Evolutionary conservation across 2,329 filamentous ascomycete species (phyloP), one percentile per base, ranked within the genome.

Genomic region (Aspergillus luchuensis): DNA sequence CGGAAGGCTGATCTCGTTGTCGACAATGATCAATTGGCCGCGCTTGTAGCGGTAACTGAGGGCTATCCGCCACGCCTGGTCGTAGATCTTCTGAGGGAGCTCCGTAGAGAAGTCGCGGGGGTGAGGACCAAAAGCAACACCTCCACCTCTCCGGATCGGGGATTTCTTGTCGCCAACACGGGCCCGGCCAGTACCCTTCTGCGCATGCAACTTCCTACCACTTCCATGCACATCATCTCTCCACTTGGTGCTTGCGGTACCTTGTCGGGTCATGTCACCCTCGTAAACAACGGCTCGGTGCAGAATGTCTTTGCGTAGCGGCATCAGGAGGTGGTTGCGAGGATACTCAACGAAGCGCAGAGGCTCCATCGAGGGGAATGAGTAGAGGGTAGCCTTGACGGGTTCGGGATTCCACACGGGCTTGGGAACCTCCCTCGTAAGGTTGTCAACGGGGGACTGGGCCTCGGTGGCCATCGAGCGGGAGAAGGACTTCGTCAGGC

Each of bases 281-380:
- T 99, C 95, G 82, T 90, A 98, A 69, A 97, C 81, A 60, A 99
- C 87, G 60, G 95, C 95, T 66, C 91, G 87, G 80, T 99, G 94
- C 57, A 99, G 88, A 66, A 99, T 87, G 76, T 99, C 95, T 75
- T 90, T 89, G 61, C 95, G 90, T 50, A 97, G 84, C 2, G 95
- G 95, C 36, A 98, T 86, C 73, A 91, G 82, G 48, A 99, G 89
- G 77, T 97, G 92, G 71, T 91, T 90, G 62, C 87, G 82, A 43
- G 90, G 88, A 82, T 93, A 98, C 70, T 86, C 79, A 73, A 91
- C 87, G 76, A 96, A 89, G 54, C 87, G 83, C 52, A 87, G 81
- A 23, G 95, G 95, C 77, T 97, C 92, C 78, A 97, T 87, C 10
- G 88, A 86, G 38, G 95, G 95, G 81, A 98, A 99, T 74, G 84